These are phyloP conservation scores for Chrysanthemum makinoi DNA, from an alignment of 129 eudicot genomes.

Conservation along the genomic window DNA sequence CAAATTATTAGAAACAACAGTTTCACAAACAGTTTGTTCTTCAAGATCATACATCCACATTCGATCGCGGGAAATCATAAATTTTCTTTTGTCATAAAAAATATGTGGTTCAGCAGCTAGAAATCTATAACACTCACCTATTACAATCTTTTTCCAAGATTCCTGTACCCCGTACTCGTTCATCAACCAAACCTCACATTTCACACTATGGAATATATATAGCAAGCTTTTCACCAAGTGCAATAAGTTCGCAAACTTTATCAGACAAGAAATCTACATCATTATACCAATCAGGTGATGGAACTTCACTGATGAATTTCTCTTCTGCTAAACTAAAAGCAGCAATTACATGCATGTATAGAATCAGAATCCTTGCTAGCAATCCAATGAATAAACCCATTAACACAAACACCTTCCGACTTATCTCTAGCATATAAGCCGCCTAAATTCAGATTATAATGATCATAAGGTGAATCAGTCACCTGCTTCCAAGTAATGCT, in stretches of 20 bases:
- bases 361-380: not conserved
- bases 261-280: not conserved
- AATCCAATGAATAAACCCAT: not conserved
- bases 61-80: not conserved
- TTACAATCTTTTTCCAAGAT: not conserved
- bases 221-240: slow-evolving; percentile 1
- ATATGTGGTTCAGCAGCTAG: not conserved
- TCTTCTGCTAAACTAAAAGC: slow-evolving; percentile 3
- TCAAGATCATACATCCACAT: not conserved
- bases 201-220: not conserved
- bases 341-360: not conserved
- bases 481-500: not conserved
- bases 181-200: not conserved
- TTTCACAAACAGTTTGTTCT: not conserved
- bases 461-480: not conserved
- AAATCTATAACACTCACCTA: not conserved
- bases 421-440: not conserved
- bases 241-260: not conserved
- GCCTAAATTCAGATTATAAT: not conserved
- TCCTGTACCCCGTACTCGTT: not conserved
- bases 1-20: not conserved
- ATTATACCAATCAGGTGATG: not conserved
- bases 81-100: not conserved
- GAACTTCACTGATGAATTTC: not conserved
- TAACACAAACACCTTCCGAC: not conserved